Evolutionary conservation across 345 rosid genomes (phyloP).

Genomic region (Barbarea vulgaris): DNA sequence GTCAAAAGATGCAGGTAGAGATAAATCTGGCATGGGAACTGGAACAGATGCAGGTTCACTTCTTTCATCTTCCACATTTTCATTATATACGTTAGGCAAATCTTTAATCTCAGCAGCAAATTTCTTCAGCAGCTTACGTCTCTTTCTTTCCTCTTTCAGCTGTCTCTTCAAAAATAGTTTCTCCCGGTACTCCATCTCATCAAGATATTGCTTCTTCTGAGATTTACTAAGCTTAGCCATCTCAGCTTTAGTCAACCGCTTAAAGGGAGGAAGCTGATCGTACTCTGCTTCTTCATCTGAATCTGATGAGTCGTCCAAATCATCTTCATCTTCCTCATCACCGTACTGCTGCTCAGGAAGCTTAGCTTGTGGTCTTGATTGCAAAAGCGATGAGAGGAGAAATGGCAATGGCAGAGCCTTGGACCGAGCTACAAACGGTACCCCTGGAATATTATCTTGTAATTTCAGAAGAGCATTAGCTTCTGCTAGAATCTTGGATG

Average conservation of each 20-base stretch:
- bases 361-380: conserved; percentile 86
- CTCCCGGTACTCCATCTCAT: conserved; percentile 88
- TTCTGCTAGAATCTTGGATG: conserved; percentile 93
- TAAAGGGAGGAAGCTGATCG: conserved; percentile 89
- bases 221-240: conserved; percentile 67
- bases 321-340: conserved; percentile 82
- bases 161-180: conserved; percentile 88
- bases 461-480: conserved; percentile 85
- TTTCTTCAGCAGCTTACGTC: conserved; percentile 72
- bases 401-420: conserved; percentile 85
- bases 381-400: conserved; percentile 92
- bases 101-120: conserved; percentile 71
- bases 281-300: conserved; percentile 84
- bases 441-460: conserved; percentile 89
- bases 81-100: conserved; percentile 51
- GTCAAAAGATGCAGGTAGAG: conserved; percentile 91
- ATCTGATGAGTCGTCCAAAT: conserved; percentile 73
- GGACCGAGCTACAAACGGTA: conserved; percentile 68
- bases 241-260: conserved; percentile 71
- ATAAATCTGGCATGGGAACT: conserved; percentile 92
- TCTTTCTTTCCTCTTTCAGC: conserved; percentile 80
- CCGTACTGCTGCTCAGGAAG: conserved; percentile 89
- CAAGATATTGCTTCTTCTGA: conserved; percentile 87
- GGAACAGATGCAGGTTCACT: conserved; percentile 83
- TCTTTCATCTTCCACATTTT: conserved; percentile 73